These are phyloP conservation scores for Pythium brachiatum DNA, from an alignment of 352 stramenopile species.

Conservation along the genomic window DNA sequence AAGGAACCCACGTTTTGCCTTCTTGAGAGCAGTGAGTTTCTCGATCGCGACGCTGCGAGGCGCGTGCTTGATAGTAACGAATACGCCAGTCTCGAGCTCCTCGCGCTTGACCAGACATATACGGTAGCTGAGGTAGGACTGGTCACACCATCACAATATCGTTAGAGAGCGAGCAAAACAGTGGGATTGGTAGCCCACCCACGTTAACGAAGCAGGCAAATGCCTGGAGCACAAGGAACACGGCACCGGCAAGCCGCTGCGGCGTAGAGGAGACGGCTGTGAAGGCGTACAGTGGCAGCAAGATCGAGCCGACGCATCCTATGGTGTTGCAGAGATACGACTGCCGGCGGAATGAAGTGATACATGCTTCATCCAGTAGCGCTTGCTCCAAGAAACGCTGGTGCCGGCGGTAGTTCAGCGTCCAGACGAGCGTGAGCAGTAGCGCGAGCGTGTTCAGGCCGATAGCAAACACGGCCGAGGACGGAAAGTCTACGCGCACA, in stretches of 20 bases:
- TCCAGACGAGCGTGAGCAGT: constrained; percentile 47
- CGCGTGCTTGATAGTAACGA: constrained; percentile 51
- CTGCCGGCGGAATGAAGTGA: constrained; percentile 26
- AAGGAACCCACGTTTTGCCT: constrained; percentile 47
- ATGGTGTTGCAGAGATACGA: constrained; percentile 39
- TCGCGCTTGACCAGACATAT: constrained; percentile 54
- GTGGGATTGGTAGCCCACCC: constrained; percentile 7
- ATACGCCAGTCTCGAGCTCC: constrained; percentile 54
- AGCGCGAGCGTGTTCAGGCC: constrained; percentile 45
- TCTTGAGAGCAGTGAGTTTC: constrained; percentile 37
- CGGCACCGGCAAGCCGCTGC: constrained; percentile 43
- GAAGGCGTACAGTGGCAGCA: constrained; percentile 42
- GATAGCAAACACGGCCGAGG: constrained; percentile 52
- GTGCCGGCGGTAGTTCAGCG: constrained; percentile 63
- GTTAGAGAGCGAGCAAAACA: too few relatives aligned
- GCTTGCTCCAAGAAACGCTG: constrained; percentile 37
- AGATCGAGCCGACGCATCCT: constrained; percentile 37
- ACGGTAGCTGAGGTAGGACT: constrained; percentile 62
- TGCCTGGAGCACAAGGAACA: constrained; percentile 46
- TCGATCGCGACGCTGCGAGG: constrained; percentile 45
- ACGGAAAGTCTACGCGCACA: constrained; percentile 41
- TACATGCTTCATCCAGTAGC: constrained; percentile 35
- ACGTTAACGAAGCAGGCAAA: constrained; percentile 61
- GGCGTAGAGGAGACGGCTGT: constrained; percentile 33
- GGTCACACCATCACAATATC: neutral